Percentiles rank a stretch among this genome's conserved stretches.
Conservation (phyloP, 1,284 basidiomycete genomes). For the Laetiporus sulphureus region DNA sequence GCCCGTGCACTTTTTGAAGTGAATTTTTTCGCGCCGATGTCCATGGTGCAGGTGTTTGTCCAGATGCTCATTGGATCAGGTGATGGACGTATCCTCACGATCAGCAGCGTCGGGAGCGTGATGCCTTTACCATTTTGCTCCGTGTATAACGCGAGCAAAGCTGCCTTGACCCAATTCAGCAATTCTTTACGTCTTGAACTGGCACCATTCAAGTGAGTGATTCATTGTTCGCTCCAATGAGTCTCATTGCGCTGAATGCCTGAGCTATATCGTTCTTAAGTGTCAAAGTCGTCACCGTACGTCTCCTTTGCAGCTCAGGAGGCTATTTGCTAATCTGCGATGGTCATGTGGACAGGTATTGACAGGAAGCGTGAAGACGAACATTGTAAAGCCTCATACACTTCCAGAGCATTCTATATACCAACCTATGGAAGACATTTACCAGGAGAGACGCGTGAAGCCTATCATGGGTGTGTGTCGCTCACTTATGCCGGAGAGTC, state of each 20-base stretch:
- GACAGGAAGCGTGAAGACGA: constrained; percentile 25
- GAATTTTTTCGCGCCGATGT: constrained; percentile 24
- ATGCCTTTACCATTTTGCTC: constrained; percentile 22
- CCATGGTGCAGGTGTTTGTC: constrained; percentile 25
- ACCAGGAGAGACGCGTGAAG: constrained; percentile 8
- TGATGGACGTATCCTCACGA: constrained; percentile 22
- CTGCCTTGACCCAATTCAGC: constrained; percentile 21
- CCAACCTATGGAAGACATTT: constrained; percentile 20
- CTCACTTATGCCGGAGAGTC: background rate
- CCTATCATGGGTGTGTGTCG: constrained; percentile 14
- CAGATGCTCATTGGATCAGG: constrained; percentile 22
- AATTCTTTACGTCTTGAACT: constrained; percentile 27
- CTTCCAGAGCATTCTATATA: constrained; percentile 24
- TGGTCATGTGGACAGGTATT: too few species aligned
- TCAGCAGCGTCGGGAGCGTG: constrained; percentile 22
- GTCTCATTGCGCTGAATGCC: too few species aligned
- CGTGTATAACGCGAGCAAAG: constrained; percentile 25
- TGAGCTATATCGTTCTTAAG: too few species aligned
- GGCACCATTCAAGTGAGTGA: constrained; percentile 20
- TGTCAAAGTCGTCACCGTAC: constrained; percentile 28
- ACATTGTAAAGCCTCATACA: constrained; percentile 12
- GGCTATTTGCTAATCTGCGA: too few species aligned
- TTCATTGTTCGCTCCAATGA: too few species aligned
- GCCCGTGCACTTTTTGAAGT: constrained; percentile 20
- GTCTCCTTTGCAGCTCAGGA: too few species aligned